These are phyloP conservation scores for Penicillium sp. DNA, from an alignment of 2,329 filamentous ascomycete species.

Conservation along the genomic window DNA sequence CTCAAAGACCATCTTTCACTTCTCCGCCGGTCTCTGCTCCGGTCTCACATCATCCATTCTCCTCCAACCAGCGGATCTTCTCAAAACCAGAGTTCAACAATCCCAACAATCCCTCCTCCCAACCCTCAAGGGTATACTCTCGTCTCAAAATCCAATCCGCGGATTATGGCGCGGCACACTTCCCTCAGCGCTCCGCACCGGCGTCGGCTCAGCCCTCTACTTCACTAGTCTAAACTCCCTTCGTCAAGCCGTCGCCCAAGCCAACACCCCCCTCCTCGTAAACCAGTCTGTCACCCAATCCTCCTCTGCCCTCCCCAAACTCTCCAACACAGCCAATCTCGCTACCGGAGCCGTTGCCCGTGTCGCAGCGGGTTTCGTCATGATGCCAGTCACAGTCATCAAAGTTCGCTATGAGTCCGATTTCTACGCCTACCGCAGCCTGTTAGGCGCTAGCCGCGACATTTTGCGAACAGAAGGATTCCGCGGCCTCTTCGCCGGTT, in stretches of 20 bases:
- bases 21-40: constrained; percentile 82
- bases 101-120: constrained; percentile 67
- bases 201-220: constrained; percentile 89
- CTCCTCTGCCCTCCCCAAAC: constrained; percentile 75
- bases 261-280: constrained; percentile 41
- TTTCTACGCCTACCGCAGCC: constrained; percentile 77
- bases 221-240: constrained; percentile 85
- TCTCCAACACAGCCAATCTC: constrained; percentile 83
- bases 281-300: constrained; percentile 31
- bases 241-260: constrained; percentile 63
- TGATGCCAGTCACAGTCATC: constrained; percentile 95
- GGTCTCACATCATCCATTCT: constrained; percentile 86
- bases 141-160: constrained; percentile 65
- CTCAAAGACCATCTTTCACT: constrained; percentile 67
- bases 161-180: constrained; percentile 90
- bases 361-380: constrained; percentile 80
- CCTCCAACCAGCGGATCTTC: constrained; percentile 89
- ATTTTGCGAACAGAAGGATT: constrained; percentile 73
- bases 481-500: constrained; percentile 87
- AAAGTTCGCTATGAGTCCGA: constrained; percentile 95
- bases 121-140: constrained; percentile 69
- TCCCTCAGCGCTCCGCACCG: constrained; percentile 89
- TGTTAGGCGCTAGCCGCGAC: constrained; percentile 70
- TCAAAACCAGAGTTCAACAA: constrained; percentile 96
- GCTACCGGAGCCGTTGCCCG: constrained; percentile 80